Evolutionary conservation across 768 basidiomycete species (phyloP).

Genomic region (Calocybe indica): DNA sequence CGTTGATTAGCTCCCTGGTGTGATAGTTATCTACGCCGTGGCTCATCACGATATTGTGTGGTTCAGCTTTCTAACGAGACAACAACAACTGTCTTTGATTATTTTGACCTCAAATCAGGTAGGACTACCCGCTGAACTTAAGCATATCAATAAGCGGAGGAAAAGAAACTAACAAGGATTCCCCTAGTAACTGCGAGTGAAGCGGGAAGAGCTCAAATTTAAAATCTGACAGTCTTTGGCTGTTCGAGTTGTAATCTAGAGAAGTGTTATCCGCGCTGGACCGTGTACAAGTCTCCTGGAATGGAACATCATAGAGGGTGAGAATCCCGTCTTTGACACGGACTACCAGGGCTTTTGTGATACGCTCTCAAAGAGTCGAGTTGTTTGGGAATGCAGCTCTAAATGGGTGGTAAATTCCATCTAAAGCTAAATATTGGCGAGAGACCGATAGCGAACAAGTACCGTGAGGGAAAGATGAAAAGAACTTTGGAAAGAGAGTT

Average conservation of each 20-base stretch:
- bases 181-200: conserved; percentile 86
- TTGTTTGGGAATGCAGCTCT: conserved; percentile 85
- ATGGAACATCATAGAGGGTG: conserved; percentile 77
- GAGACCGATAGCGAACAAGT: conserved; percentile 83
- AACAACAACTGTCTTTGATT: conserved; percentile 1
- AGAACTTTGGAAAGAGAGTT: conserved; percentile 78
- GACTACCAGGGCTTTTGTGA: conserved; percentile 61
- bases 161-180: conserved; percentile 91
- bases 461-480: conserved; percentile 81
- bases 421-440: conserved; percentile 81
- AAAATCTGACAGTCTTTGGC: conserved; percentile 61
- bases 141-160: conserved; percentile 88
- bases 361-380: conserved; percentile 75
- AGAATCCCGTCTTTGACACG: conserved; percentile 57
- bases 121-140: conserved; percentile 84
- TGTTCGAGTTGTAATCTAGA: conserved; percentile 76
- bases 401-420: conserved; percentile 81
- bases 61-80: background rate
- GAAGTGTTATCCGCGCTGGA: conserved; percentile 67
- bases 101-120: conserved; percentile 73
- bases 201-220: conserved; percentile 83
- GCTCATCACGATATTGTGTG: background rate
- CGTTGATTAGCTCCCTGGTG: conserved; percentile 4
- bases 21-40: conserved; percentile 6
- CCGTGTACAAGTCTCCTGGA: conserved; percentile 77